Evolutionary conservation across 345 rosid genomes (phyloP), one percentile per base, ranked within the genome.

Genomic region (Camelina hispida): DNA sequence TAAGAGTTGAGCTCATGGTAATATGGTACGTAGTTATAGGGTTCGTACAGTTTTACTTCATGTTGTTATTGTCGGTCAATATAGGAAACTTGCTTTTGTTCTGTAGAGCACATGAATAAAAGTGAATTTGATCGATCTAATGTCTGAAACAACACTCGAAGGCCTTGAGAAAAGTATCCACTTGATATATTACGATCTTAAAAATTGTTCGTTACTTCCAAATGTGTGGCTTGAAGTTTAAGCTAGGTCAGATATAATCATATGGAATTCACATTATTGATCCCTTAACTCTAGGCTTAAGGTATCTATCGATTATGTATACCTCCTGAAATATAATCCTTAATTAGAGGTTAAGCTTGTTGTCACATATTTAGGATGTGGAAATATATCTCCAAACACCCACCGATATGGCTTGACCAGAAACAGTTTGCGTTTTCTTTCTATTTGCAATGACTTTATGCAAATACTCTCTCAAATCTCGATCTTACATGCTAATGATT

Each of bases 1-100:
- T 62, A 40, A 18, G 32, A 50, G 37, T 16, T 7, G 5, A 12
- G 10, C 18, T 7, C 18, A 35, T 65, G 71, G 71, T 66, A 46
- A 65, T 65, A 56, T 57, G 79, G 56, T 68, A 68, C 48, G 63
- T n/a, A 17, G 6, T 61, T 61, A 17, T 60, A 68, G 53, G 57
- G 37, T 75, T 68, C 9, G 40, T 60, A 28, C 54, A 59, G 42
- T 38, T 67, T 68, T 42, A 32, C 53, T 42, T 15, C 40, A 28
- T 14, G 10, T 30, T 73, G 64, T 16, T 56, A 6, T 74, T 75
- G 32, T 32, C 34, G 69, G 69, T 76, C 42, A 22, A 5, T 43
- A 61, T 68, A 68, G 55, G 69, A 68, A 61, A 51, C 20, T 60
- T 61, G 69, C 50, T 43, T 75, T 68, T 62, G 55, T 51, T 75